Evolutionary conservation across 2,329 filamentous ascomycete genomes (phyloP), one percentile per base, ranked within the genome.

Genomic region (Pseudomassariella vexata): DNA sequence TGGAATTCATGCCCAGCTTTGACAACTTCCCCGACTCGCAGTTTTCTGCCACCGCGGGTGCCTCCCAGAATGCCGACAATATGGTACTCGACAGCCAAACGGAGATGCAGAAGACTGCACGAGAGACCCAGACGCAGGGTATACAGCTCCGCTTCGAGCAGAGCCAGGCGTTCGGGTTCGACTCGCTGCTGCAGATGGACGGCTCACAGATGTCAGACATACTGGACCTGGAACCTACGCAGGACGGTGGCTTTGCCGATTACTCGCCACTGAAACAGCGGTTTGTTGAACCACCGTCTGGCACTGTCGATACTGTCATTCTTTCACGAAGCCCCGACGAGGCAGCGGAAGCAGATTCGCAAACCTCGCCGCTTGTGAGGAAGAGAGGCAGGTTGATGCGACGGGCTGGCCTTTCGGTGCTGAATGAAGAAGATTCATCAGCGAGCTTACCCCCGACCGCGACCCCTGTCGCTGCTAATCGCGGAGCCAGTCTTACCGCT

Each of bases 221-320:
- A 30, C 68, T 85, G 5, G 82, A 89, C 36, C 78, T 80, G 5
- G 82, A 88, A 36, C 77, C 80, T 1, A 92, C 86, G 2, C 88
- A 95, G 52, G 89, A 95, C 52, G 70, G 63, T 12, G 88, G 87
- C 0, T 85, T 92, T 44, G 73, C 80, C 24, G 66, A 80, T 35
- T 81, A 79, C 35, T 84, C 85, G 1, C 85, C 86, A 25, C 68
- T 86, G 29, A 79, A 75, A 38, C 65, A 72, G 36, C 70, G 82
- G 28, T 88, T 86, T 54, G 49, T 79, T 32, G 70, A 77, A 19
- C 62, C 73, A 1, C 79, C 82, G 2, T 58, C 66, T 10, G 86
- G 84, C 0, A 90, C 85, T 0, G 62, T 80, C 0, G 82, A 85
- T 14, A 92, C 86, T 0, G 68, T 88, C 6, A 52, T 81, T 24